Conservation (phyloP, 306 rosid genomes). For the Castanea mollissima region DNA sequence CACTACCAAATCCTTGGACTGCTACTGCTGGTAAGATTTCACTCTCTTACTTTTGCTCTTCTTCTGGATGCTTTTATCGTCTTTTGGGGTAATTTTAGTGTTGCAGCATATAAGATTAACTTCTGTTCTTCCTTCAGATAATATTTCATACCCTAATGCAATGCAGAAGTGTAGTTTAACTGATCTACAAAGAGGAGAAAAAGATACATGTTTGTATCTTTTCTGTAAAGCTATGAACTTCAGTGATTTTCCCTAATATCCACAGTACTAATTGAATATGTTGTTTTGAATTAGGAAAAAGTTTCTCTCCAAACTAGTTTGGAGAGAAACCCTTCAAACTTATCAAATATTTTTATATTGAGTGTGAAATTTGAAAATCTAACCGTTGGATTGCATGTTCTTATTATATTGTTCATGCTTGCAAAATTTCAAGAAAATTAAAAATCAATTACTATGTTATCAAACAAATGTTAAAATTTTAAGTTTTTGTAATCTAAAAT, state of each 20-base stretch:
- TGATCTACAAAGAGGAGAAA: neutral
- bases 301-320: too few species aligned
- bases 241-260: neutral
- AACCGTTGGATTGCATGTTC: too few species aligned
- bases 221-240: neutral
- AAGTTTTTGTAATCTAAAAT: too few species aligned
- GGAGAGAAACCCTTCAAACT: too few species aligned
- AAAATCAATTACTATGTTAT: too few species aligned
- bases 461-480: too few species aligned
- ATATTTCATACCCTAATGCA: neutral
- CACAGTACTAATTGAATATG: neutral
- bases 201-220: neutral
- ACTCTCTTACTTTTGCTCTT: slow-evolving; percentile 13
- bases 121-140: neutral
- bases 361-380: too few species aligned
- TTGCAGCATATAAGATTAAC: neutral
- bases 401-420: too few species aligned
- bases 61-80: neutral
- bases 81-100: neutral
- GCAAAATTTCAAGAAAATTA: too few species aligned
- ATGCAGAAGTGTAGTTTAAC: neutral
- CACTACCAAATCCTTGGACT: slow-evolving; percentile 92
- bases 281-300: neutral
- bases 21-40: slow-evolving; percentile 54
- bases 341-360: too few species aligned